Evolutionary conservation across 2,329 filamentous ascomycete species (phyloP), one percentile per base, ranked within the genome.

Genomic region (Beauveria bassiana): DNA sequence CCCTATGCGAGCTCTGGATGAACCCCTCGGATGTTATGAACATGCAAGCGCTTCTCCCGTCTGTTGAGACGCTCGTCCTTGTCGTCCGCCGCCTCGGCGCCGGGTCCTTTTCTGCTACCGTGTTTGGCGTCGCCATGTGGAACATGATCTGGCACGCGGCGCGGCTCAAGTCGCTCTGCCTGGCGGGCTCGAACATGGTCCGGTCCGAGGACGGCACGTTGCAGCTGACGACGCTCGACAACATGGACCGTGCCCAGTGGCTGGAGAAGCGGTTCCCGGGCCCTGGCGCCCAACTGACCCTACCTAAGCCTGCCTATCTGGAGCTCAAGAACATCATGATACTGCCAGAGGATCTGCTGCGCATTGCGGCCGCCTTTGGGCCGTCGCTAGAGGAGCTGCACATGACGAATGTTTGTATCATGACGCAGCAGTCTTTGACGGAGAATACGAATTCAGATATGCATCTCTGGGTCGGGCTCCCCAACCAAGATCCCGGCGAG

Each of bases 1-100:
- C 79, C 20, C 68, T 82, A 26, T 76, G 77, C 16, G 75, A 75
- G 56, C 73, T 83, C 3, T 81, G 78, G 75, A 74, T 77, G 62
- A 83, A 82, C 64, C 81, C 78, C 1, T 76, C 75, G 57, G 81
- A 83, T 64, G 72, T 82, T 16, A 70, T 70, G 65, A 82, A 83
- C 65, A 77, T 81, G 47, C 77, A 80, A 64, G 69, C 64, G 40
- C 71, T 75, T 1, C 72, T 82, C 22, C 65, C 69, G 28, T 68
- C 70, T 1, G 67, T 84, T 18, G 72, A 78, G 65, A 74, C 79
- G 57, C 70, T 83, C 20, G 72, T 80, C 42, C 64, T 83, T 54
- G 78, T 77, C 2, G 66, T 81, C 40, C 78, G 79, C 59, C 73
- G 77, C 61, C 75, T 79, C 62, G 78, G 78, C 66, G 69, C 67